Conservation (phyloP, 176 grass and related monocot genomes). For the Musa beccarii region DNA sequence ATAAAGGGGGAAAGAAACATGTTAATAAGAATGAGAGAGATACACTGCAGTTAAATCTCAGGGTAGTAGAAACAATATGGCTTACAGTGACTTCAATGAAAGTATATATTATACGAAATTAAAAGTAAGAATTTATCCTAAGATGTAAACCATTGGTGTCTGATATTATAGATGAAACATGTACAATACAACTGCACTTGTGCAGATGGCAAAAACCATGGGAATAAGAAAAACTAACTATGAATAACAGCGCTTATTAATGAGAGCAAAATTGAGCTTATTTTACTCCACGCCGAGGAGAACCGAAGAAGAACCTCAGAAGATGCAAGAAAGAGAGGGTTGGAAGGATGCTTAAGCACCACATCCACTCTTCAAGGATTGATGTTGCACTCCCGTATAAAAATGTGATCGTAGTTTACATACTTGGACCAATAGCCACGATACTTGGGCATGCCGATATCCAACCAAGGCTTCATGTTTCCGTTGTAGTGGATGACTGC, state of each 20-base stretch:
- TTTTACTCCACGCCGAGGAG: background rate
- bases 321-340: background rate
- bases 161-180: background rate
- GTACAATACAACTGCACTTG: background rate
- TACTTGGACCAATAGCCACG: slow-evolving; percentile 71
- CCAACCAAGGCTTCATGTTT: slow-evolving; percentile 88
- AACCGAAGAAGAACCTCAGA: background rate
- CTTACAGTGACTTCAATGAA: background rate
- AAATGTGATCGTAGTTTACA: slow-evolving; percentile 58
- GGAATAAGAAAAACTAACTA: background rate
- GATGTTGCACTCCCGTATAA: slow-evolving; percentile 73
- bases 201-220: background rate
- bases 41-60: background rate
- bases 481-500: slow-evolving; percentile 82
- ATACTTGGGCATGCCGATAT: slow-evolving; percentile 66
- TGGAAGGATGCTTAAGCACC: background rate
- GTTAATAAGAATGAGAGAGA: background rate
- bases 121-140: background rate
- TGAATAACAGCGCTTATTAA: background rate
- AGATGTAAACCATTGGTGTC: background rate
- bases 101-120: background rate
- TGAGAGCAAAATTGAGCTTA: slow-evolving; percentile 2
- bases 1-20: too few species aligned
- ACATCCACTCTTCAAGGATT: slow-evolving; percentile 36
- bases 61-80: background rate